Percentiles rank a stretch among this genome's conserved stretches.
Conservation (phyloP, 495 filamentous ascomycete genomes). For the Barbatosphaeria neglecta region DNA sequence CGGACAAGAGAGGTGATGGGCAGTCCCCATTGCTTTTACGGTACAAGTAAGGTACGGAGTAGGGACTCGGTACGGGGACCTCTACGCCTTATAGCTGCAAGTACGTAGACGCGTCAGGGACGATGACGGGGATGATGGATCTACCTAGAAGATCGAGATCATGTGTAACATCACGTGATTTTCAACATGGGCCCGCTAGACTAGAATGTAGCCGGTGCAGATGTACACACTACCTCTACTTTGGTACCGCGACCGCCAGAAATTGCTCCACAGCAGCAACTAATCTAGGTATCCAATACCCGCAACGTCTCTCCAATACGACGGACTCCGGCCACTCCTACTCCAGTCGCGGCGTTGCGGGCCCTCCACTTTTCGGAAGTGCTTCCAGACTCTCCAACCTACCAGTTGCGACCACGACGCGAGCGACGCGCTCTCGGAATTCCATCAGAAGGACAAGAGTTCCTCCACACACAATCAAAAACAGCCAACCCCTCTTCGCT, state of each 20-base stretch:
- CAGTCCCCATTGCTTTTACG: no score
- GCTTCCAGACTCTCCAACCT: constrained; percentile 1
- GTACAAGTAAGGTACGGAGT: no score
- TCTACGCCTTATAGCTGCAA: no score
- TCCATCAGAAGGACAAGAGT: background rate
- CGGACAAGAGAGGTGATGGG: no score
- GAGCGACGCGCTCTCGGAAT: constrained; percentile 11
- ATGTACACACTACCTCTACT: no score
- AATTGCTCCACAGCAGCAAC: background rate
- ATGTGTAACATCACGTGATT: background rate
- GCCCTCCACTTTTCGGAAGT: background rate
- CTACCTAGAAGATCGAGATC: no score
- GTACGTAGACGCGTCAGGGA: no score
- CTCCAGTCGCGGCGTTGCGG: background rate
- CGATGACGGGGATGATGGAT: no score
- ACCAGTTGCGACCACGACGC: constrained; percentile 13
- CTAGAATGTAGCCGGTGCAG: no score
- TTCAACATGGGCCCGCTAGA: no score
- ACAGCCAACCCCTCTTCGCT: background rate
- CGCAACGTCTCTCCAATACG: background rate
- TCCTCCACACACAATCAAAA: background rate
- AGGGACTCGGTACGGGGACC: no score
- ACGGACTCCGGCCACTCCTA: background rate
- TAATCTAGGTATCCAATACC: background rate
- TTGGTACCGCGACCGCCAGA: no score